A percentile compares a stretch with the other conserved stretches of the same genome.
Evolutionary conservation across 164 flowering plant species (phyloP).

Genomic region (Vitis rupestris): DNA sequence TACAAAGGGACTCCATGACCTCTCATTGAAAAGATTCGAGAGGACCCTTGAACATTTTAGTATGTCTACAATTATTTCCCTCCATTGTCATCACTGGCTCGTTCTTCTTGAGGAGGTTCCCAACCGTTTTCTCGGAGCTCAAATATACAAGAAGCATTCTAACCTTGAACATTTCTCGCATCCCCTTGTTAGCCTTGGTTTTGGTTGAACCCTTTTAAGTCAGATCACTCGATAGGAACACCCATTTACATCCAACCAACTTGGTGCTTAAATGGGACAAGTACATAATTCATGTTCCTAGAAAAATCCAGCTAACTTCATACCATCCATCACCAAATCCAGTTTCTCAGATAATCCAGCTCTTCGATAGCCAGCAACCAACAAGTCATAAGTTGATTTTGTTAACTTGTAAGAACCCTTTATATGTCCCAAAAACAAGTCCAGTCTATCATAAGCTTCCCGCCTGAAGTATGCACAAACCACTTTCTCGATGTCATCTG

Average conservation of each 20-base stretch:
- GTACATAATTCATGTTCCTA: neutral
- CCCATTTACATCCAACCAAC: neutral
- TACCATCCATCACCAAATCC: constrained; percentile 32
- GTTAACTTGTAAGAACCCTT: constrained; percentile 30
- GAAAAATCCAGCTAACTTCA: constrained; percentile 25
- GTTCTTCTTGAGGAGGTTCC: neutral
- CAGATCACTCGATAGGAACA: neutral
- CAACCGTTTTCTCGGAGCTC: neutral
- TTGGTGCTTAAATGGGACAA: neutral
- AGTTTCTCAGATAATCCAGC: constrained; percentile 39
- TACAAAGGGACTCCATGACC: no score
- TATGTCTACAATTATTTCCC: neutral
- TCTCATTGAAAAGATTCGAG: no score
- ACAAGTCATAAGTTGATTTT: constrained; percentile 41
- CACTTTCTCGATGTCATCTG: constrained; percentile 45
- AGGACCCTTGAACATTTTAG: no score
- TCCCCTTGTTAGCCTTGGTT: neutral
- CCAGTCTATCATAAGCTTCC: constrained; percentile 52
- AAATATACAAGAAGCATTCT: neutral
- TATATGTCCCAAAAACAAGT: constrained; percentile 43
- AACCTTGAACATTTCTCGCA: neutral
- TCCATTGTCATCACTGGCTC: neutral
- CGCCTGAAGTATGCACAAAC: constrained; percentile 46
- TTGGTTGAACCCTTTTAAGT: neutral
- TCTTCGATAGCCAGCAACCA: constrained; percentile 48